Percentiles rank a stretch among this genome's conserved stretches.
These are phyloP conservation scores for Candida loeiensis DNA, from an alignment of 805 yeast genomes.

Conservation along the genomic window DNA sequence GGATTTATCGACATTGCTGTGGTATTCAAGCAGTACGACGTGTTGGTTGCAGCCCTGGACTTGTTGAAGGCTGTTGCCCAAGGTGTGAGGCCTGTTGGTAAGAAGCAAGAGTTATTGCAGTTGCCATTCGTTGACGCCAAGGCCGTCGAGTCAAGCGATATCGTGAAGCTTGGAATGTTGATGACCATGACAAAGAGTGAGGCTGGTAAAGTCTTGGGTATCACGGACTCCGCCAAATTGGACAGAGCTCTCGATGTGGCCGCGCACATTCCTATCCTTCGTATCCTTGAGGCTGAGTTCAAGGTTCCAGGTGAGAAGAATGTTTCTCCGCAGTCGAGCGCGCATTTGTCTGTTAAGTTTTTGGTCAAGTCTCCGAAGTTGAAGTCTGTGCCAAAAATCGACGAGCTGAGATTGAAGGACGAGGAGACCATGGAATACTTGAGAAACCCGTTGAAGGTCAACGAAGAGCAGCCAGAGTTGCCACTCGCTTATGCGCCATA, in stretches of 20 bases:
- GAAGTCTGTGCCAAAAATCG: conserved; percentile 50
- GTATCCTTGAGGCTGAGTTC: conserved; percentile 67
- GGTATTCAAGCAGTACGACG: conserved; percentile 68
- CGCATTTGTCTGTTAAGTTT: conserved; percentile 74
- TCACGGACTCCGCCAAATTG: conserved; percentile 43
- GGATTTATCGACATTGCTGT: conserved; percentile 82
- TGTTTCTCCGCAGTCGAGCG: conserved; percentile 61
- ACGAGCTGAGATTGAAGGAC: conserved; percentile 45
- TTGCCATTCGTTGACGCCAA: conserved; percentile 66
- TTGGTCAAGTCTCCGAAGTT: conserved; percentile 70
- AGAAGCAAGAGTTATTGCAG: conserved; percentile 68
- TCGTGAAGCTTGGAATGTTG: conserved; percentile 66
- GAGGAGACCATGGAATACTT: conserved; percentile 61
- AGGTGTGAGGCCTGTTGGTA: conserved; percentile 58
- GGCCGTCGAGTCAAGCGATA: conserved; percentile 39
- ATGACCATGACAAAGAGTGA: conserved; percentile 56
- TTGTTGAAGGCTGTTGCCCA: conserved; percentile 70
- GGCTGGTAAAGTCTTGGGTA: conserved; percentile 54
- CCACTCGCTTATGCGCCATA: conserved; percentile 69
- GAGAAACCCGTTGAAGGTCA: conserved; percentile 66
- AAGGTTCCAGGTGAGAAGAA: conserved; percentile 81
- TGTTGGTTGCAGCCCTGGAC: conserved; percentile 57
- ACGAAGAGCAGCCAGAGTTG: conserved; percentile 64
- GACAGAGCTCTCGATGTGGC: conserved; percentile 54
- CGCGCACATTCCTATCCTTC: conserved; percentile 60